A percentile compares a stretch with the other conserved stretches of the same genome.
Evolutionary conservation across 2,329 filamentous ascomycete species (phyloP).

Genomic region (Fusarium continuum): DNA sequence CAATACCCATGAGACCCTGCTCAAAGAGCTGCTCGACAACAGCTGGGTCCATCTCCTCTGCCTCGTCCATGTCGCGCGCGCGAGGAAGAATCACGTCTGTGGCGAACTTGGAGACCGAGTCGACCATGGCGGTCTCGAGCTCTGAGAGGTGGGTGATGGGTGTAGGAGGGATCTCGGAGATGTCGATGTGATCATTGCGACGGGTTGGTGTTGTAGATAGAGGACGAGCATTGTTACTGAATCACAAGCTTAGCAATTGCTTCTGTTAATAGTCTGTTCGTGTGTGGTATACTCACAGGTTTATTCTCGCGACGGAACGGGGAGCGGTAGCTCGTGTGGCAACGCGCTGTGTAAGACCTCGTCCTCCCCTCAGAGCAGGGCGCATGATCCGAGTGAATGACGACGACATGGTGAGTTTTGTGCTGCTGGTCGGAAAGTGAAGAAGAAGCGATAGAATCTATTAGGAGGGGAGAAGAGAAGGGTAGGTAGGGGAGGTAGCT

Average conservation of each 20-base stretch:
- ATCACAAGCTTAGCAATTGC: constrained; percentile 10
- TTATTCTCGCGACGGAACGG: constrained; percentile 36
- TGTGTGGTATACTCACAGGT: constrained; percentile 39
- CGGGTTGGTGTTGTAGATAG: constrained; percentile 69
- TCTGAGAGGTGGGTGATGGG: constrained; percentile 95
- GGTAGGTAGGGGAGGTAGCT: neutral
- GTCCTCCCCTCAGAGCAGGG: constrained; percentile 60
- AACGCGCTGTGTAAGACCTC: constrained; percentile 47
- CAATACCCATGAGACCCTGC: constrained; percentile 95
- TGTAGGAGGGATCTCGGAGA: constrained; percentile 83
- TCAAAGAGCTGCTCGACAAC: constrained; percentile 95
- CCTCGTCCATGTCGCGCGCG: constrained; percentile 97
- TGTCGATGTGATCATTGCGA: constrained; percentile 62
- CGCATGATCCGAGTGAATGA: constrained; percentile 61
- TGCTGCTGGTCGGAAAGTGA: neutral
- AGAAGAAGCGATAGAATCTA: neutral
- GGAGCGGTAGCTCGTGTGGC: constrained; percentile 30
- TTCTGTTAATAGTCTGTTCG: neutral
- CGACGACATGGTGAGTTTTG: constrained; percentile 49
- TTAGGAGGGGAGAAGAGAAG: neutral
- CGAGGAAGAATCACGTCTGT: constrained; percentile 88
- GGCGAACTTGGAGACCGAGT: constrained; percentile 90
- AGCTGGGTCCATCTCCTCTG: constrained; percentile 87
- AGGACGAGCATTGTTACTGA: constrained; percentile 54
- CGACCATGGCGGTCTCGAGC: constrained; percentile 86